Evolutionary conservation across 805 yeast species (phyloP).

Genomic region (Yueomyces sp.): DNA sequence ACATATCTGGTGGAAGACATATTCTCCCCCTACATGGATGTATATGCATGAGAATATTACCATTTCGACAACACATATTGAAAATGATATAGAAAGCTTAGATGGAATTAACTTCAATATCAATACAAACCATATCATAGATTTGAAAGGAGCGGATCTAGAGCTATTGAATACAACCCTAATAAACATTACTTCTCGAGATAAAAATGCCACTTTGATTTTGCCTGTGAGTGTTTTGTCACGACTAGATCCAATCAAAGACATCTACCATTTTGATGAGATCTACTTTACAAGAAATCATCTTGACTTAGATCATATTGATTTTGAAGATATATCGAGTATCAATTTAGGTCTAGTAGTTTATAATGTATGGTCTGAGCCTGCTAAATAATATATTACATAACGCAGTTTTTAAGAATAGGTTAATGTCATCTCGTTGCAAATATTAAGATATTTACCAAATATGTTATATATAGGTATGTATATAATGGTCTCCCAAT

Average conservation of each 20-base stretch:
- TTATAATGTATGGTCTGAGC: conserved; percentile 20
- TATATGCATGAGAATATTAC: conserved; percentile 22
- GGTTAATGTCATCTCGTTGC: too few relatives aligned
- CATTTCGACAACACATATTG: conserved; percentile 11
- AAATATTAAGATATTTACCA: too few relatives aligned
- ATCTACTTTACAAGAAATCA: conserved; percentile 34
- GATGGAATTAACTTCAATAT: conserved; percentile 7
- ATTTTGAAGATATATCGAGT: conserved; percentile 31
- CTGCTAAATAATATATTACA: not conserved
- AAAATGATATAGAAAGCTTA: conserved; percentile 11
- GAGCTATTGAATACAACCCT: conserved; percentile 15
- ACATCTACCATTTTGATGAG: conserved; percentile 4
- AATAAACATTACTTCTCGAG: conserved; percentile 4
- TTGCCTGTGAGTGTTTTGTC: conserved; percentile 11
- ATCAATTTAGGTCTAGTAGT: conserved; percentile 52
- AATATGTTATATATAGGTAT: not conserved
- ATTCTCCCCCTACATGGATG: conserved; percentile 87
- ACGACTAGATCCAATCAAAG: not conserved
- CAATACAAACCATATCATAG: conserved; percentile 23
- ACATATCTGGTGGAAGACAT: conserved; percentile 86
- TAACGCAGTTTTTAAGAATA: too few relatives aligned
- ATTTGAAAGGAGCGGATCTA: conserved; percentile 33
- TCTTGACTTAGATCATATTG: conserved; percentile 65
- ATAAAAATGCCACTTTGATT: conserved; percentile 5
- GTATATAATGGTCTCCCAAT: not conserved